phyloP scores from a whole-genome alignment of 768 basidiomycete species.

The Russula compacta region DNA sequence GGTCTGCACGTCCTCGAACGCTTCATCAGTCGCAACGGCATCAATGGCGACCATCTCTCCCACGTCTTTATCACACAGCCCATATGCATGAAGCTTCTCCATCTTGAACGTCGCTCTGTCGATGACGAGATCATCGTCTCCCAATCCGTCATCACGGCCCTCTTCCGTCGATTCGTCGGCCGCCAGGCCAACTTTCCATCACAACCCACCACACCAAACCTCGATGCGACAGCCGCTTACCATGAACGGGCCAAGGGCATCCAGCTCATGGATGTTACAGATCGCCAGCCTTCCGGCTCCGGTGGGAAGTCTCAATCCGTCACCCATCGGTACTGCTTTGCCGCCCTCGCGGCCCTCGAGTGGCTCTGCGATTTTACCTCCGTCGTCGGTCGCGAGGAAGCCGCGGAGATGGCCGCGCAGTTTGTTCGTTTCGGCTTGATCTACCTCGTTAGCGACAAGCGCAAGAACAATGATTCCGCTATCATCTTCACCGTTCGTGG shows the following conservation, averaged over 20 bases:
- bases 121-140: constrained; percentile 99
- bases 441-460: constrained; percentile 78
- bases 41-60: constrained; percentile 87
- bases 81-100: constrained; percentile 94
- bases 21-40: constrained; percentile 99
- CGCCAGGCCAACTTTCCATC: constrained; percentile 72
- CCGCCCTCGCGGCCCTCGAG: constrained; percentile 81
- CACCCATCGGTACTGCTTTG: constrained; percentile 66
- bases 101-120: constrained; percentile 83
- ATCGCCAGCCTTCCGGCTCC: constrained; percentile 42
- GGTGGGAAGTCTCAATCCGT: constrained; percentile 35
- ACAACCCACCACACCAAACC: constrained; percentile 32
- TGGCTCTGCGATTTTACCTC: constrained; percentile 98
- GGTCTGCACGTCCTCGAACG: constrained; percentile 97
- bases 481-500: constrained; percentile 91
- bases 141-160: constrained; percentile 84
- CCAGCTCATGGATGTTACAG: constrained; percentile 58
- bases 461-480: constrained; percentile 84
- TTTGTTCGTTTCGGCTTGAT: constrained; percentile 95
- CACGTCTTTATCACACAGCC: constrained; percentile 86
- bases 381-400: constrained; percentile 91
- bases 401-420: constrained; percentile 95
- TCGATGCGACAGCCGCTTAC: constrained; percentile 63
- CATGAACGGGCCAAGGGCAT: constrained; percentile 73
- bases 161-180: constrained; percentile 94